A percentile compares a stretch with the other conserved stretches of the same genome.
phyloP scores from a whole-genome alignment of 1,139 yeast species.

The Debaryomyces nepalensis region DNA sequence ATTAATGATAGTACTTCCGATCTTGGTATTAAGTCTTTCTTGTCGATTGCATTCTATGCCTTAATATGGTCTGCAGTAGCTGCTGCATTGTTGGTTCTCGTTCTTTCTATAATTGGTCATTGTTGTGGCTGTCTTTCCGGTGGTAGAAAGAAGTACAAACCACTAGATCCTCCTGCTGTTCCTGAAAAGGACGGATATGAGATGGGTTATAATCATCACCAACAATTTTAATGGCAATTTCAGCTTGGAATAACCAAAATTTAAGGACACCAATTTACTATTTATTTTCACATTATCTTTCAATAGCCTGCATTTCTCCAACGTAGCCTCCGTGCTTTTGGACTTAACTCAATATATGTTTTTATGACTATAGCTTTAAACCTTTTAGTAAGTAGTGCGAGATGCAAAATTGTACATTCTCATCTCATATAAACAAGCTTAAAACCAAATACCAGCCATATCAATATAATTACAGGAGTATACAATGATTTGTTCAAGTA shows the following conservation, averaged over 20 bases:
- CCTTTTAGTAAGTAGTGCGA: constrained; percentile 8
- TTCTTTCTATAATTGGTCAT: constrained; percentile 47
- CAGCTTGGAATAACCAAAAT: background rate
- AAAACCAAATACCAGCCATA: background rate
- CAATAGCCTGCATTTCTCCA: constrained; percentile 1
- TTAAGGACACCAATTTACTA: no score
- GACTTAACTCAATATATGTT: background rate
- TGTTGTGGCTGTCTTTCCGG: constrained; percentile 48
- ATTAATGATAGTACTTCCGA: constrained; percentile 35
- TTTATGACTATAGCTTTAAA: background rate
- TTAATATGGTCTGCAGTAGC: constrained; percentile 48
- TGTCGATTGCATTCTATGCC: constrained; percentile 50
- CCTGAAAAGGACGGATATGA: constrained; percentile 17
- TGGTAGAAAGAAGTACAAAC: constrained; percentile 37
- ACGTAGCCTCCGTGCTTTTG: background rate
- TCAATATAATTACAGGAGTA: background rate
- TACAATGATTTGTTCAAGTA: constrained; percentile 20
- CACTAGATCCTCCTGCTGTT: constrained; percentile 21
- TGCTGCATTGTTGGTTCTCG: constrained; percentile 39
- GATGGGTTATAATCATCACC: constrained; percentile 35
- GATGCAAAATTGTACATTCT: constrained; percentile 7
- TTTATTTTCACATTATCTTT: no score
- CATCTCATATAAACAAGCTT: constrained; percentile 8
- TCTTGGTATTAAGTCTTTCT: constrained; percentile 42
- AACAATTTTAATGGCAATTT: background rate